Evolutionary conservation across 2,329 filamentous ascomycete species (phyloP).

Genomic region (Diaporthe sp.): DNA sequence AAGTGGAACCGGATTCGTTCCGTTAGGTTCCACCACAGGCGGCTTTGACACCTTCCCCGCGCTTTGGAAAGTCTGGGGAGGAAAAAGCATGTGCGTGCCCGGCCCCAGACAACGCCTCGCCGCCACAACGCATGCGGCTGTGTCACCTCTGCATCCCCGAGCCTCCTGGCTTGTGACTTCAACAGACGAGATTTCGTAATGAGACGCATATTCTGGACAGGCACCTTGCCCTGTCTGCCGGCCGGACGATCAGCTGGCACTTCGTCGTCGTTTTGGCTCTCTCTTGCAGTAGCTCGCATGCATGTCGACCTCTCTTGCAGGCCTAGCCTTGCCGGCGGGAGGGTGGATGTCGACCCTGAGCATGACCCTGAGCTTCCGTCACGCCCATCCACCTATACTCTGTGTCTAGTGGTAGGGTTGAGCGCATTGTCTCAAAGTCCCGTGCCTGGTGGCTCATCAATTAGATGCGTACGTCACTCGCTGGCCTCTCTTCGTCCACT

Average conservation of each 20-base stretch:
- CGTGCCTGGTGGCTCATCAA: slow-evolving; percentile 7
- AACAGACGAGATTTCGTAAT: not conserved
- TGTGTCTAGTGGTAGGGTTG: slow-evolving; percentile 15
- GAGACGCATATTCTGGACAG: not conserved
- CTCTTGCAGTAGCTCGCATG: slow-evolving; percentile 30
- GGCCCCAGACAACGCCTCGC: slow-evolving; percentile 4
- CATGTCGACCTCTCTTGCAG: not conserved
- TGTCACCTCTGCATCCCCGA: slow-evolving; percentile 16
- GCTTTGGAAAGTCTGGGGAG: slow-evolving; percentile 23
- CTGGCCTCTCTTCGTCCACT: not conserved
- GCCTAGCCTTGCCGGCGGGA: not conserved
- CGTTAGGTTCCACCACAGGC: slow-evolving; percentile 27
- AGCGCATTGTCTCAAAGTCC: slow-evolving; percentile 31
- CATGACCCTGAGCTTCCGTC: not conserved
- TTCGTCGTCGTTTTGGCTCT: not conserved
- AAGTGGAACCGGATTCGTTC: not conserved
- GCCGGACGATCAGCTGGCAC: slow-evolving; percentile 5
- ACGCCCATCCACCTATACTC: not conserved
- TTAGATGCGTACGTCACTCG: not conserved
- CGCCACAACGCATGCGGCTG: slow-evolving; percentile 9
- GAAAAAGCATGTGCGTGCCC: slow-evolving; percentile 9
- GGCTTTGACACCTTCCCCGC: slow-evolving; percentile 29
- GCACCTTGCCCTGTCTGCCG: not conserved
- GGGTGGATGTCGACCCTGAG: slow-evolving; percentile 20
- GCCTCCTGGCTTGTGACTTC: slow-evolving; percentile 5